Evolutionary conservation across 177 flowering plant species (phyloP).

Genomic region (Vitis hybrid): DNA sequence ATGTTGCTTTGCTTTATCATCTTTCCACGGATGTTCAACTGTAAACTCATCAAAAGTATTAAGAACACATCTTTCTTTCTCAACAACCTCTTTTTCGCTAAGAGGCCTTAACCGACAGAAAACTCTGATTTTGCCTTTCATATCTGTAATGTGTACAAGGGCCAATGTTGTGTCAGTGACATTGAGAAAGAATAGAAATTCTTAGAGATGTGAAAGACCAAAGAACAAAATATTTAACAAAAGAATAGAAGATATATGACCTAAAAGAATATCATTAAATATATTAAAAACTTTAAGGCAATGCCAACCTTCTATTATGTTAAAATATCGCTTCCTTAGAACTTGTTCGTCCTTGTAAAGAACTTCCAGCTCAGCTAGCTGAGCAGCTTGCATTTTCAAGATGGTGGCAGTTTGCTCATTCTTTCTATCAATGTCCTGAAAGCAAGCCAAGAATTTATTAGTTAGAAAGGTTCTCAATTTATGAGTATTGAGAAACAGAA

Average conservation of each 20-base stretch:
- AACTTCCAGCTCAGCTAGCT: conserved; percentile 75
- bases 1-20: conserved; percentile 79
- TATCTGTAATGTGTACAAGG: conserved; percentile 45
- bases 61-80: conserved; percentile 55
- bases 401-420: conserved; percentile 98
- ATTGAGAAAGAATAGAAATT: neutral
- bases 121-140: conserved; percentile 97
- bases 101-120: conserved; percentile 87
- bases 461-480: neutral
- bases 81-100: conserved; percentile 66
- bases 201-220: too few relatives aligned
- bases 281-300: neutral
- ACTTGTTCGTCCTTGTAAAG: conserved; percentile 94
- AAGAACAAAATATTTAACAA: neutral
- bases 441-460: conserved; percentile 6
- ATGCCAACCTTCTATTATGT: conserved; percentile 81
- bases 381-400: conserved; percentile 89
- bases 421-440: conserved; percentile 91
- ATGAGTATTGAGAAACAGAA: neutral
- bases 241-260: neutral
- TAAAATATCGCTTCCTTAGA: conserved; percentile 85
- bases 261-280: neutral
- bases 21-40: conserved; percentile 85
- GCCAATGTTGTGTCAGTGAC: neutral
- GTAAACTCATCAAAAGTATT: conserved; percentile 56